Conservation (phyloP, 306 rosid species). For the Betula pendula region DNA sequence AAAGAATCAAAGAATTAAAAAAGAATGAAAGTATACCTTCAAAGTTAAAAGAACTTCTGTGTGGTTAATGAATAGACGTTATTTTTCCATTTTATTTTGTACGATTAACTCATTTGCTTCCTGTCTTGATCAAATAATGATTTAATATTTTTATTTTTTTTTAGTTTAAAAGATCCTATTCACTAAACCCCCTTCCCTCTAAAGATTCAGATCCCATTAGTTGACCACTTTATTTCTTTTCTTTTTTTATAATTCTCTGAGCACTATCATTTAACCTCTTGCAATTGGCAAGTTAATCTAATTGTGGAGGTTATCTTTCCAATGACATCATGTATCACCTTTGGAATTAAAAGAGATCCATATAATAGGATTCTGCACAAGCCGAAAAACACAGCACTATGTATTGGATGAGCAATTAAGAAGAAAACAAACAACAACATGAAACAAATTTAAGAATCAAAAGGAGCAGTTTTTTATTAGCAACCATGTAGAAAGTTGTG, state of each 20-base stretch:
- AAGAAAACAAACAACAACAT: background rate
- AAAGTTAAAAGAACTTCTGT: background rate
- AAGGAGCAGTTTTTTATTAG: background rate
- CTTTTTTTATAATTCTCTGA: too few relatives aligned
- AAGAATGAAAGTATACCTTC: background rate
- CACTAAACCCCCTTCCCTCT: background rate
- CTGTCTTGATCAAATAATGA: background rate
- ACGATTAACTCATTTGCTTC: background rate
- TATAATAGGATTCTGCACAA: conserved; percentile 22
- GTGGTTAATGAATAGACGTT: too few relatives aligned
- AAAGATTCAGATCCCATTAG: background rate
- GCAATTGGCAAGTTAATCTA: background rate
- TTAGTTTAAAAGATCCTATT: background rate
- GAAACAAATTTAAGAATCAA: background rate
- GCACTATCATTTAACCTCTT: background rate
- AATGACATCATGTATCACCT: background rate
- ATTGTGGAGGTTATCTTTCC: too few relatives aligned
- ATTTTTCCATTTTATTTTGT: background rate
- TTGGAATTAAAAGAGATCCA: background rate
- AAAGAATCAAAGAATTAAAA: background rate
- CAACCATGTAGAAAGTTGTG: conserved; percentile 20
- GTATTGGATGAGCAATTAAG: background rate
- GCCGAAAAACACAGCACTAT: conserved; percentile 5
- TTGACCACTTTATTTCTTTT: background rate
- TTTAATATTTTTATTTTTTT: background rate